phyloP scores from a whole-genome alignment of 2,329 filamentous ascomycete genomes.

The Neofusicoccum laricinum region DNA sequence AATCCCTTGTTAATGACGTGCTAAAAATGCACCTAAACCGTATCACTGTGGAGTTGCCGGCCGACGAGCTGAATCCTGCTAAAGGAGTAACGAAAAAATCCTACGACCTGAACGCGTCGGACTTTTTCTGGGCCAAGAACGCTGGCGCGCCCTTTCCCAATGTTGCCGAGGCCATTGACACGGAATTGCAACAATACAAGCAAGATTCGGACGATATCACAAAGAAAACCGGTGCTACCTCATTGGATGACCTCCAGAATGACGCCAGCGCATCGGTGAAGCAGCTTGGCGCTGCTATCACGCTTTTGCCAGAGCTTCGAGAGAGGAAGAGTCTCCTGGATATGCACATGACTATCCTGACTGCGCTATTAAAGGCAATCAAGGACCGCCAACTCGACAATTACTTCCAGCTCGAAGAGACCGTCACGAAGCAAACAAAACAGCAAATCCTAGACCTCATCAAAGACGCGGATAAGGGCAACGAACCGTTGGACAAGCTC shows the following conservation, averaged over 20 bases:
- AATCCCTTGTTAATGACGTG: conserved; percentile 79
- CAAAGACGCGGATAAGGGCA: conserved; percentile 77
- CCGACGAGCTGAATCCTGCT: conserved; percentile 71
- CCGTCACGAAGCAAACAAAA: conserved; percentile 86
- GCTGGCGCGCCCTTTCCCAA: conserved; percentile 88
- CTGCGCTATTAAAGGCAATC: conserved; percentile 75
- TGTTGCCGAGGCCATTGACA: conserved; percentile 93
- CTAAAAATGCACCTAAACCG: conserved; percentile 82
- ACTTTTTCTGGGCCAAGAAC: conserved; percentile 97
- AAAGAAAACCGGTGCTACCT: conserved; percentile 88
- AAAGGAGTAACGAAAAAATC: conserved; percentile 80
- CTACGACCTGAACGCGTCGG: conserved; percentile 84
- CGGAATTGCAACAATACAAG: conserved; percentile 90
- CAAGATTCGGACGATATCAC: conserved; percentile 93
- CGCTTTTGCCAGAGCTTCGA: conserved; percentile 82
- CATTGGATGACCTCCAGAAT: conserved; percentile 87
- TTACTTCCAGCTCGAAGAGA: conserved; percentile 93
- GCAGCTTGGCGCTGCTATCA: conserved; percentile 94
- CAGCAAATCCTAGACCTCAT: conserved; percentile 84
- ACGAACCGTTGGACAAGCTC: conserved; percentile 81
- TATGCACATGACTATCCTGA: conserved; percentile 99
- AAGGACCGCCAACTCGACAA: conserved; percentile 94
- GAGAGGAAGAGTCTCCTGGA: conserved; percentile 91
- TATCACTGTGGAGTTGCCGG: conserved; percentile 83
- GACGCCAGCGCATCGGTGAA: conserved; percentile 87